A percentile compares a stretch with the other conserved stretches of the same genome.
These are phyloP conservation scores for Penicillium tannophilum DNA, from an alignment of 495 filamentous ascomycete species.

Conservation along the genomic window DNA sequence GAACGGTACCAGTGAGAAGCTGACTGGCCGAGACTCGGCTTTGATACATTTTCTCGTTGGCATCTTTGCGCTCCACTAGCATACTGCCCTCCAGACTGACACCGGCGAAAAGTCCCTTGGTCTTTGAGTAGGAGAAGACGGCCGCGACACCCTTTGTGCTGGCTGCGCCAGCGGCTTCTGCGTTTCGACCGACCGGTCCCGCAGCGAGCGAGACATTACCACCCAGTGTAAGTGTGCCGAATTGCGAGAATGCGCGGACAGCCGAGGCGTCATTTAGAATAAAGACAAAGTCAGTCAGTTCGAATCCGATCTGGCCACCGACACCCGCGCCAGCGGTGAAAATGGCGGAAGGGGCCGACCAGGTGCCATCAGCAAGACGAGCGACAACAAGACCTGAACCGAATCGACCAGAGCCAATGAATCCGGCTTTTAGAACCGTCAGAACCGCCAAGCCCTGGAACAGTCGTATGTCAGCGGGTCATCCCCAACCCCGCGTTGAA, in stretches of 20 bases:
- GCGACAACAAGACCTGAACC: conserved; percentile 94
- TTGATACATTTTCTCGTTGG: conserved; percentile 94
- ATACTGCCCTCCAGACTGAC: conserved; percentile 91
- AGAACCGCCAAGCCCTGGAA: conserved; percentile 87
- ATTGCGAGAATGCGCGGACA: conserved; percentile 92
- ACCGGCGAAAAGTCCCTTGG: conserved; percentile 94
- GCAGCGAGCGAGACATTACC: conserved; percentile 97
- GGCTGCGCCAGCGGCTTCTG: conserved; percentile 93
- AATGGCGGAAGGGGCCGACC: conserved; percentile 94
- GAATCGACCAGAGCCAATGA: conserved; percentile 89
- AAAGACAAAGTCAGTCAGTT: conserved; percentile 98
- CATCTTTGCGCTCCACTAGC: conserved; percentile 90
- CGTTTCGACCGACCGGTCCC: conserved; percentile 90
- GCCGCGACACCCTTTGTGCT: conserved; percentile 87
- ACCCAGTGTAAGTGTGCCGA: conserved; percentile 85
- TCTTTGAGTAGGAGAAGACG: conserved; percentile 95
- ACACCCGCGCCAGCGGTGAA: conserved; percentile 89
- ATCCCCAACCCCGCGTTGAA: conserved; percentile 11
- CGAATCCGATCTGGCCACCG: conserved; percentile 95
- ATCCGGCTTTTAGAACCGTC: conserved; percentile 94
- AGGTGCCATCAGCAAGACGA: conserved; percentile 84
- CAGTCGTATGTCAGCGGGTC: conserved; percentile 15
- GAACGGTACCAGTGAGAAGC: conserved; percentile 75
- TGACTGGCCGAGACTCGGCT: conserved; percentile 76
- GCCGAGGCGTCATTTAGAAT: conserved; percentile 92